Base-by-base conservation (phyloP, 148 eudicot species). In the Cornus florida region DNA sequence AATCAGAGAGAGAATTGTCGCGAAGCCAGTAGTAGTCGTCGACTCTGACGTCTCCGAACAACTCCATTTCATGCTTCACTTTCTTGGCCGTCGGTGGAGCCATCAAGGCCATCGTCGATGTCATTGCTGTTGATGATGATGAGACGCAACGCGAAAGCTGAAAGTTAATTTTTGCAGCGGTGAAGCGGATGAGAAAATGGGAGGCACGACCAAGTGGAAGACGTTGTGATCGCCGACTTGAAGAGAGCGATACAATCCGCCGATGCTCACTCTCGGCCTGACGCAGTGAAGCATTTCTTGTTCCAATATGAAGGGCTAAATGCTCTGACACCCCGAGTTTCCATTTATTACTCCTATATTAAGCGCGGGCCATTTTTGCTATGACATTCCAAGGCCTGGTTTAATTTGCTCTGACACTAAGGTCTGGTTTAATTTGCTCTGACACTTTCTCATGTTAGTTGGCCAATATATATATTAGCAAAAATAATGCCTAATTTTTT, bases 1-100 rank as follows among this genome's bases (percentile, higher is more conserved):
- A 85, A 46, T 93, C 83, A 4, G 96, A 82, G 59, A 97, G 90
- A 67, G 97, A 87, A 81, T 95, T 97, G 41, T 93, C 98, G 6
- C 97, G 89, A 10, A 95, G 87, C 98, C 97, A 95, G 86, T 93
- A 95, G 81, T 93, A 95, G 75, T 90, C 62, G 60, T 95, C 98
- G 43, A 87, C 82, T 67, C 98, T 89, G 1, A 89, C 85, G 76
- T 95, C 98, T 24, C 94, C 94, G 79, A 95, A 95, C 93, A 89
- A 67, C 86, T 89, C 94, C 87, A 95, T 85, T 32, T 85, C 88
- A 72, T 91, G 88, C 68, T 77, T 87, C 85, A 86, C 86, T 72
- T 89, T 95, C 82, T 89, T 91, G 19, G 97, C 93, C 64, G 75
- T 74, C 24, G 98, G 94, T 19, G 89, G 87, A 31, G 73, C 73